These are phyloP conservation scores for Rhizophagus clarus DNA, from an alignment of 192 early-diverging fungal species.

Conservation along the genomic window DNA sequence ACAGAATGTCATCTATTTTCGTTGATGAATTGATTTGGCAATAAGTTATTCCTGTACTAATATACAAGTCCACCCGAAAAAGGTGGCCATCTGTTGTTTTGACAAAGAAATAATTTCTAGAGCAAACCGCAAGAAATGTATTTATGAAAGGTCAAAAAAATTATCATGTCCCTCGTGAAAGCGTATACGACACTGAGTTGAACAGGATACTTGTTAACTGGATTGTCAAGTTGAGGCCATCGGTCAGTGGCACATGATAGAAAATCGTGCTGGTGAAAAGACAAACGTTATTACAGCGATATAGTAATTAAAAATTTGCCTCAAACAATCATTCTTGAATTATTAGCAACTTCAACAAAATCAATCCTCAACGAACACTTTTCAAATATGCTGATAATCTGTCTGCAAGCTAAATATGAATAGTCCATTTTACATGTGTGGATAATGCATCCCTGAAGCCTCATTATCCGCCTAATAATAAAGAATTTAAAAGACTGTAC, in stretches of 20 bases:
- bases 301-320: constrained; percentile 12
- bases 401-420: constrained; percentile 21
- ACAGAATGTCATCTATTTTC: constrained; percentile 25
- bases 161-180: constrained; percentile 34
- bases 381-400: constrained; percentile 26
- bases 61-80: no score
- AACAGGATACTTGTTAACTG: constrained; percentile 33
- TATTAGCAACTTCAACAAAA: constrained; percentile 31
- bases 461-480: constrained; percentile 15
- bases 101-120: constrained; percentile 30
- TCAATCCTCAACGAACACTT: constrained; percentile 30
- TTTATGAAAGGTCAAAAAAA: constrained; percentile 10
- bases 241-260: no score
- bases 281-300: constrained; percentile 24
- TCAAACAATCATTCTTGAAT: constrained; percentile 31
- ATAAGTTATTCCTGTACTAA: constrained; percentile 19
- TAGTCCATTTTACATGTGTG: constrained; percentile 34
- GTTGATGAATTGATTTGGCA: constrained; percentile 20
- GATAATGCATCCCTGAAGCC: constrained; percentile 27
- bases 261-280: no score
- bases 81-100: constrained; percentile 25
- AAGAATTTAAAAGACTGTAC: not conserved
- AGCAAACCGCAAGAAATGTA: constrained; percentile 25
- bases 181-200: constrained; percentile 36
- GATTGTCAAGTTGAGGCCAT: constrained; percentile 26